Evolutionary conservation across 2,329 filamentous ascomycete species (phyloP).

Genomic region (Penicillium occitanis): DNA sequence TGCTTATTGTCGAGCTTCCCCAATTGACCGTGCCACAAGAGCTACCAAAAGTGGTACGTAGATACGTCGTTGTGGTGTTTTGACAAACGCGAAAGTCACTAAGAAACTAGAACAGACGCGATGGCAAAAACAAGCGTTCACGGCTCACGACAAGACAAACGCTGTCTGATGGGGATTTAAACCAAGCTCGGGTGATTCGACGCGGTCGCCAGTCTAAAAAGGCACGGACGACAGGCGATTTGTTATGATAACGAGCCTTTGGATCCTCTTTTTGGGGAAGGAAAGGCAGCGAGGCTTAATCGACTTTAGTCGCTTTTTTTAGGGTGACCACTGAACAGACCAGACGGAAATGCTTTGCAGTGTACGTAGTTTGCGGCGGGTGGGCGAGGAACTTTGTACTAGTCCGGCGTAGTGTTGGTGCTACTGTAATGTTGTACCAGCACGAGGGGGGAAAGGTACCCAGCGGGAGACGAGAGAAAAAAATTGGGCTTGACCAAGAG

Average conservation of each 20-base stretch:
- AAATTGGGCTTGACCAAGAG: constrained; percentile 27
- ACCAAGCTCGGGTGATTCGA: constrained; percentile 21
- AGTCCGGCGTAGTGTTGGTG: constrained; percentile 15
- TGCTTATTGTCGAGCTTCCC: constrained; percentile 30
- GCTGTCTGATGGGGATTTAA: constrained; percentile 20
- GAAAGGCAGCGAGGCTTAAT: constrained; percentile 40
- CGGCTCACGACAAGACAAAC: constrained; percentile 13
- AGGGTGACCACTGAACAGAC: constrained; percentile 26
- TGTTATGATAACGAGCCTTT: constrained; percentile 21
- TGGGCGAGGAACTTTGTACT: constrained; percentile 19
- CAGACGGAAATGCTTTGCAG: constrained; percentile 38
- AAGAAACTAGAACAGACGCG: constrained; percentile 22
- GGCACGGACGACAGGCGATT: constrained; percentile 23
- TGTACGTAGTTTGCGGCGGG: constrained; percentile 37
- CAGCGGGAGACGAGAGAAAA: constrained; percentile 27
- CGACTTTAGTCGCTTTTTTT: constrained; percentile 38
- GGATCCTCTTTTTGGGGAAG: constrained; percentile 16
- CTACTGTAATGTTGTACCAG: constrained; percentile 3
- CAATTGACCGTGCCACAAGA: constrained; percentile 20
- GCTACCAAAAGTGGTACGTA: neutral
- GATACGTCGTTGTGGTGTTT: constrained; percentile 23
- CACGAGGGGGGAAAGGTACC: constrained; percentile 31
- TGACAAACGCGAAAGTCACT: constrained; percentile 19
- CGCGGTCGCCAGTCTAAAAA: constrained; percentile 22
- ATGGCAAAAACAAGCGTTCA: constrained; percentile 20